A percentile compares a stretch with the other conserved stretches of the same genome.
Evolutionary conservation across 1,139 yeast species (phyloP).

Genomic region (Pichia sp.): DNA sequence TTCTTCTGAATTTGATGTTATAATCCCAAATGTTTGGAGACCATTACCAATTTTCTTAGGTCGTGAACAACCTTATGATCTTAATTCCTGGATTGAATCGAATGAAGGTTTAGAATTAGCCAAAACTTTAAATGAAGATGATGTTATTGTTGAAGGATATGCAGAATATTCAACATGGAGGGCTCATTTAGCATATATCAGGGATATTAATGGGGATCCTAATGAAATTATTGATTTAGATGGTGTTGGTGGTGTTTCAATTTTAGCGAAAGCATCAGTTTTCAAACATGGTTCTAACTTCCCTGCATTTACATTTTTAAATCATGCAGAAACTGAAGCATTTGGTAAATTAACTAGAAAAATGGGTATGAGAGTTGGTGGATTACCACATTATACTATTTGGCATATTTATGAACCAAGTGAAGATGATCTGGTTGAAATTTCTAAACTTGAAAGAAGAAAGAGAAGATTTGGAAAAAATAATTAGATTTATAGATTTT

Average conservation of each 20-base stretch:
- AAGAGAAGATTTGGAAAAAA: conserved; percentile 36
- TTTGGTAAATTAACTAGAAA: conserved; percentile 78
- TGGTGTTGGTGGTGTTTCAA: conserved; percentile 89
- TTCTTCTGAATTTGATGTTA: conserved; percentile 58
- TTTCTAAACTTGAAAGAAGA: conserved; percentile 65
- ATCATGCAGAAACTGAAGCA: conserved; percentile 89
- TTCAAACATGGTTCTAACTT: conserved; percentile 78
- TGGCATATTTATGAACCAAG: conserved; percentile 89
- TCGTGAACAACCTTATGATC: conserved; percentile 76
- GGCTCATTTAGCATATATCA: conserved; percentile 69
- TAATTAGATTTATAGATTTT: neutral
- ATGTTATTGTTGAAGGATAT: conserved; percentile 86
- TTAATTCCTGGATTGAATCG: conserved; percentile 86
- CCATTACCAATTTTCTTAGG: conserved; percentile 74
- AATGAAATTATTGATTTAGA: conserved; percentile 67
- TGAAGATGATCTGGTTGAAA: conserved; percentile 78
- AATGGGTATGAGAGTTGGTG: conserved; percentile 78
- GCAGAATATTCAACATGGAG: conserved; percentile 89
- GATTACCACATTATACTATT: conserved; percentile 78
- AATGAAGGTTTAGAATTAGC: conserved; percentile 67
- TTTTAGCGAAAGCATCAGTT: conserved; percentile 71
- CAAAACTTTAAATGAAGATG: conserved; percentile 63
- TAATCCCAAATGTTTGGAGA: conserved; percentile 91
- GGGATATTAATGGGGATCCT: conserved; percentile 59
- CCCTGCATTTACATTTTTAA: conserved; percentile 81